Evolutionary conservation across 306 rosid species (phyloP).

Genomic region (Comarum palustre): DNA sequence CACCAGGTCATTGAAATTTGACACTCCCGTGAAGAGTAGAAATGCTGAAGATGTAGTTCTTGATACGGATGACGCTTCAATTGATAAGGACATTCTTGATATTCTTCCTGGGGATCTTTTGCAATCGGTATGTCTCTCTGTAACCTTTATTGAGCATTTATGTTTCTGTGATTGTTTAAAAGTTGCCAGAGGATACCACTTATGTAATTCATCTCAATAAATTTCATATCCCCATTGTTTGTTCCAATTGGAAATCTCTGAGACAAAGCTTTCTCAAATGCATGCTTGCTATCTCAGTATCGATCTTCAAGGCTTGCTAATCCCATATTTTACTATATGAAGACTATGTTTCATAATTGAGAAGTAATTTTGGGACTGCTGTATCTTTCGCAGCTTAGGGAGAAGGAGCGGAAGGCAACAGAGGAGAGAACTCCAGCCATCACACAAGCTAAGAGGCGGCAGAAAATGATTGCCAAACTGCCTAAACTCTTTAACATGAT

Average conservation of each 20-base stretch:
- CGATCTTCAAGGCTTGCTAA: not conserved
- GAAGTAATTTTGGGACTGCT: not conserved
- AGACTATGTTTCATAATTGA: not conserved
- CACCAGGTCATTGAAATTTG: slow-evolving; percentile 61
- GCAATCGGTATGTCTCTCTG: slow-evolving; percentile 57
- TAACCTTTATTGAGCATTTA: not conserved
- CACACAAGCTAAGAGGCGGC: slow-evolving; percentile 68
- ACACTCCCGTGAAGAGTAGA: slow-evolving; percentile 59
- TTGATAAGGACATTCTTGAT: slow-evolving; percentile 42
- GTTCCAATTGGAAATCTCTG: not conserved
- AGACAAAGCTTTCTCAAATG: too few species aligned
- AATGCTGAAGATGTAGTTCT: slow-evolving; percentile 18
- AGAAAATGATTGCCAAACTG: slow-evolving; percentile 51
- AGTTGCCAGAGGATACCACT: not conserved
- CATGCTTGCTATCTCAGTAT: not conserved
- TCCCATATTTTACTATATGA: not conserved
- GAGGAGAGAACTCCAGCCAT: slow-evolving; percentile 74
- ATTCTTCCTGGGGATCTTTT: slow-evolving; percentile 57
- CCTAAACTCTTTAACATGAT: slow-evolving; percentile 84
- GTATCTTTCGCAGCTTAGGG: slow-evolving; percentile 57
- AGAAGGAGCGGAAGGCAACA: slow-evolving; percentile 56
- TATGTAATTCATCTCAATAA: not conserved
- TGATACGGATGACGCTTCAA: slow-evolving; percentile 27
- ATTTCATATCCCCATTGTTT: not conserved
- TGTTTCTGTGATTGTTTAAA: not conserved